phyloP scores from a whole-genome alignment of 768 basidiomycete species.

The Suillus weaverae region DNA sequence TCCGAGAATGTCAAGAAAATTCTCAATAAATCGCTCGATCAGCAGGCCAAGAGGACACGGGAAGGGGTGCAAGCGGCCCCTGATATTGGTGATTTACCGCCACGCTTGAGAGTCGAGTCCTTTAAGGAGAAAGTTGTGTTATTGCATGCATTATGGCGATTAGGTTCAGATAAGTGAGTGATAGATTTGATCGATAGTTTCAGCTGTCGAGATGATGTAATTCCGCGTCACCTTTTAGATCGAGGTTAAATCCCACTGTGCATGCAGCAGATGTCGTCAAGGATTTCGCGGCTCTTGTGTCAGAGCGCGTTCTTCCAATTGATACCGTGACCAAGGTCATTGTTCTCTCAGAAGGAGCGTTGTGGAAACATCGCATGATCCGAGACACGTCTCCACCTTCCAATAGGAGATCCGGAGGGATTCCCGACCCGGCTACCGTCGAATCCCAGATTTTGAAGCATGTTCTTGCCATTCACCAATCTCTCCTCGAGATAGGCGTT shows the following conservation, averaged over 20 bases:
- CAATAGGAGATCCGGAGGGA: constrained; percentile 25
- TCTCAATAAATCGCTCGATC: constrained; percentile 64
- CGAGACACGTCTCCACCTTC: constrained; percentile 43
- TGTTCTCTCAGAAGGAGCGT: constrained; percentile 73
- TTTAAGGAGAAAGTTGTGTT: constrained; percentile 77
- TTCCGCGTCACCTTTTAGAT: constrained; percentile 8
- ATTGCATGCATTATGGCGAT: constrained; percentile 74
- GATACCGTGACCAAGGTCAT: constrained; percentile 77
- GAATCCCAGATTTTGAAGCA: constrained; percentile 71
- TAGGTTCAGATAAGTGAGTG: constrained; percentile 55
- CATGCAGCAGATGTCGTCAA: constrained; percentile 50
- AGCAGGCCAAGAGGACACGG: constrained; percentile 48
- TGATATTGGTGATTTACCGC: constrained; percentile 38
- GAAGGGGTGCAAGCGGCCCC: constrained; percentile 35
- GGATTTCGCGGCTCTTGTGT: constrained; percentile 61
- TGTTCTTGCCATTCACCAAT: constrained; percentile 61
- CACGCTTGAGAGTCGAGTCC: constrained; percentile 54
- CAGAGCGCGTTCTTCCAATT: constrained; percentile 67
- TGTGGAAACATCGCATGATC: constrained; percentile 83
- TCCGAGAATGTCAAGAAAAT: constrained; percentile 80
- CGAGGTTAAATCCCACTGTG: constrained; percentile 47
- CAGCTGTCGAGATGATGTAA: constrained; percentile 9
- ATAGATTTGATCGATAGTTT: not conserved
- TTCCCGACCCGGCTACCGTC: constrained; percentile 35
- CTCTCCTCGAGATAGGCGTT: constrained; percentile 64